Evolutionary conservation across 1,284 basidiomycete species (phyloP), one percentile per base, ranked within the genome.

Genomic region (Laetiporus sulphureus): DNA sequence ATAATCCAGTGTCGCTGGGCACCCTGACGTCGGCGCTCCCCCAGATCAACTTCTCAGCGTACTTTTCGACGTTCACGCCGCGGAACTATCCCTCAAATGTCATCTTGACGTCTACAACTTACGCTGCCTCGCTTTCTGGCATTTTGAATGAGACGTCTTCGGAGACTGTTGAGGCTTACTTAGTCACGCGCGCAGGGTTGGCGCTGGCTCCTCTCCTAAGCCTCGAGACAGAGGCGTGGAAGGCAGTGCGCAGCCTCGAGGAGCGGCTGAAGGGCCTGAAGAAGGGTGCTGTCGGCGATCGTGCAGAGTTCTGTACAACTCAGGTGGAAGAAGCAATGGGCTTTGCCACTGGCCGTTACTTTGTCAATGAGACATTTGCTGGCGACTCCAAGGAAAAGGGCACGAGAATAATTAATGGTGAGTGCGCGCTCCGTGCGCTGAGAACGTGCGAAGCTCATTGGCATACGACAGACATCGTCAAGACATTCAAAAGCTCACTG

Each of bases 301-400:
- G 95, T 23, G 75, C 79, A 24, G 86, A 93, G 53, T 84, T 77
- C 54, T 90, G 86, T 52, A 70, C 83, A 32, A 68, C 67, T 5
- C 68, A 69, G 46, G 77, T 87, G 3, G 84, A 88, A 51, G 56
- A 64, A 36, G 71, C 72, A 0, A 66, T 90, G 49, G 87, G 87
- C 29, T 88, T 87, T 58, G 84, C 82, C 4, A 71, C 79, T 19
- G 86, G 86, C 4, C 68, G 83, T 46, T 90, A 79, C 65, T 99
- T 92, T 59, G 91, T 95, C 24, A 79, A 88, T 45, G 77, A 86
- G 59, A 87, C 91, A 0, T 98, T 98, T 61, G 78, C 77, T 4
- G 83, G 84, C 4, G 79, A 89, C 34, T 87, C 88, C 27, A 88
- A 79, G 61, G 72, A 75, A 55, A 86, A 87, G 55, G 91, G 83